These are phyloP conservation scores for Paramecium sonneborni DNA, from an alignment of 73 alveolate genomes.

Conservation along the genomic window DNA sequence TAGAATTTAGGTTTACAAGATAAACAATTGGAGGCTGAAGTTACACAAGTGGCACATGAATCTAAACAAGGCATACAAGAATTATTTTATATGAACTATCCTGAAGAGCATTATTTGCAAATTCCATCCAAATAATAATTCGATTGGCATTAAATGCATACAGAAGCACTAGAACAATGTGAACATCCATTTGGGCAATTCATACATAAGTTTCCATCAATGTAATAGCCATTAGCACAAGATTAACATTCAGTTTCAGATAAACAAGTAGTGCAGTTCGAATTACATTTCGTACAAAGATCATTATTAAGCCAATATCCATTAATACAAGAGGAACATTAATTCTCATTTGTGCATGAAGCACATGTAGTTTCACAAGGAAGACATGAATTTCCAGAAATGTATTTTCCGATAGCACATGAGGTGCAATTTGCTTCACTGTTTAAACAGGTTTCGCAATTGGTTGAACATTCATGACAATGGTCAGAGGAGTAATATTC, in stretches of 20 bases:
- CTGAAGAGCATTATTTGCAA: neutral
- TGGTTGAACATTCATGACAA: neutral
- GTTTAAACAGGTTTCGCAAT: neutral
- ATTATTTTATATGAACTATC: neutral
- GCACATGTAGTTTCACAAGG: neutral
- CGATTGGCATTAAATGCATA: neutral
- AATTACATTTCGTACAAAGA: neutral
- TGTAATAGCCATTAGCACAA: neutral
- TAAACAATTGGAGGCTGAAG: constrained; percentile 47
- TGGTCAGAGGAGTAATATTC: neutral
- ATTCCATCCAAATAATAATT: neutral
- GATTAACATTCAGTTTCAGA: neutral
- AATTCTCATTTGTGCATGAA: neutral
- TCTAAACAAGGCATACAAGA: neutral
- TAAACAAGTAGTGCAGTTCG: neutral
- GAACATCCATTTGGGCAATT: neutral
- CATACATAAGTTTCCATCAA: neutral
- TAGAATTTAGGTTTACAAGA: neutral
- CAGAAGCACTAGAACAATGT: neutral
- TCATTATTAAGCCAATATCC: neutral
- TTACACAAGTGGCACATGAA: constrained; percentile 50
- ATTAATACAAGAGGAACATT: neutral
- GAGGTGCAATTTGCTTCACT: neutral
- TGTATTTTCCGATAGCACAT: neutral
- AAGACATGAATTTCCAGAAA: neutral